Conservation (phyloP, 768 basidiomycete genomes). For the Saitozyma sp. region DNA sequence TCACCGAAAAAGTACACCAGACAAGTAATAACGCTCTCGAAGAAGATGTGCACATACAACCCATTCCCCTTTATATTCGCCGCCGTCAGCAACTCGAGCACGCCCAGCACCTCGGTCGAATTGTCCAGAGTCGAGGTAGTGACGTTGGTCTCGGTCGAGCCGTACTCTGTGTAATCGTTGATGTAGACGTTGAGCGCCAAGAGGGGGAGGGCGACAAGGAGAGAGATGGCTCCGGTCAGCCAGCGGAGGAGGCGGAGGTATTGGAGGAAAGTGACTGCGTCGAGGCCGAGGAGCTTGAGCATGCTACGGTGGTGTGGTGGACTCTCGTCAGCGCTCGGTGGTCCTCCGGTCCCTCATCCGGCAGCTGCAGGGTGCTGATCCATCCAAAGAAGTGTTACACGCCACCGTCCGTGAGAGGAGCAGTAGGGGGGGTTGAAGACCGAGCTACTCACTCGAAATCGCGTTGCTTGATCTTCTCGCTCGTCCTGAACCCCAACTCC, state of each 20-base stretch:
- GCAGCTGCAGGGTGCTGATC: too few relatives aligned
- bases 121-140: neutral
- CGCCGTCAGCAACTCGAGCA: constrained; percentile 66
- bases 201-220: constrained; percentile 30
- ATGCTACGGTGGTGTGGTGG: neutral
- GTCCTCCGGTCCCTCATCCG: too few relatives aligned
- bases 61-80: constrained; percentile 70
- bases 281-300: constrained; percentile 67
- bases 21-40: constrained; percentile 74
- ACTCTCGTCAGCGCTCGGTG: too few relatives aligned
- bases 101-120: constrained; percentile 15
- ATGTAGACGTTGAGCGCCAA: constrained; percentile 34
- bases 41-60: constrained; percentile 80
- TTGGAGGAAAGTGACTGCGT: constrained; percentile 87
- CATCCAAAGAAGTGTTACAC: too few relatives aligned
- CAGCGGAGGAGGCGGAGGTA: constrained; percentile 80
- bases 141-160: constrained; percentile 5
- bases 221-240: constrained; percentile 32
- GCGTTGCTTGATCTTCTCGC: constrained; percentile 1
- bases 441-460: constrained; percentile 19
- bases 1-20: constrained; percentile 31
- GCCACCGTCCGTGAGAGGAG: too few relatives aligned
- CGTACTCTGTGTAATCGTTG: constrained; percentile 31
- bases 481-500: constrained; percentile 15
- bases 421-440: too few relatives aligned